Base-by-base conservation (phyloP, 108 stramenopile genomes). In the Fistulifera solaris region DNA sequence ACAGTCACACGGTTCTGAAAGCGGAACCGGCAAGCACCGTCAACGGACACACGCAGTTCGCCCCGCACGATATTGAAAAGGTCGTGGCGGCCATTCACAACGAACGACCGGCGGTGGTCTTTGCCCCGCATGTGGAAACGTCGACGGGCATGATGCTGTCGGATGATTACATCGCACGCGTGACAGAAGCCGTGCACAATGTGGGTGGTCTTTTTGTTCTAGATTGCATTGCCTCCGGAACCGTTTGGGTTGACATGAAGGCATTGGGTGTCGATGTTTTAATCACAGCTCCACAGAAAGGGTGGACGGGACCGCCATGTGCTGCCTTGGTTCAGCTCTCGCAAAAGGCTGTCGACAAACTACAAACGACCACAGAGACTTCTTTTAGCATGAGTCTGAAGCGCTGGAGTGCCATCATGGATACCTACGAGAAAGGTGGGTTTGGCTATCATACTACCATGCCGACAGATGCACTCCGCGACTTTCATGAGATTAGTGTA, bases 371-470 rank as follows among this genome's bases (percentile, higher is more conserved):
- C 8, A 57, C 69, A 35, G 81, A 80, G 49, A 89, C 88, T 27
- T 85, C 82, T 39, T 95, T 90, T 55, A 72, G 77, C n/a, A 76
- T 92, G 73, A 84, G 79, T 55, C 66, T 95, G 41, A 93, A 87
- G 66, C 59, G 77, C 55, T 91, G 89, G 89, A 65, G 63, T 17
- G 85, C 77, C 41, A 87, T 91, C 38, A 91, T 91, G 89, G 85
- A 91, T 27, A 80, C 85, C 0, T 81, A 91, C 54, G 81, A 75
- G 43, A 84, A 78, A 28, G 89, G 89, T 21, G 89, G 89, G 5
- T 91, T 87, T 57, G 91, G 84, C 54, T 95, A 95, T 62, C 90
- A 95, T 59, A 91, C 90, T 8, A 95, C 94, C 27, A 86, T 95
- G 85, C 90, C 94, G 1, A 95, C 94, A 0, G 94, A 95, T 60